These are phyloP conservation scores for Eimeria necatrix DNA, from an alignment of 169 alveolate species.

Conservation along the genomic window DNA sequence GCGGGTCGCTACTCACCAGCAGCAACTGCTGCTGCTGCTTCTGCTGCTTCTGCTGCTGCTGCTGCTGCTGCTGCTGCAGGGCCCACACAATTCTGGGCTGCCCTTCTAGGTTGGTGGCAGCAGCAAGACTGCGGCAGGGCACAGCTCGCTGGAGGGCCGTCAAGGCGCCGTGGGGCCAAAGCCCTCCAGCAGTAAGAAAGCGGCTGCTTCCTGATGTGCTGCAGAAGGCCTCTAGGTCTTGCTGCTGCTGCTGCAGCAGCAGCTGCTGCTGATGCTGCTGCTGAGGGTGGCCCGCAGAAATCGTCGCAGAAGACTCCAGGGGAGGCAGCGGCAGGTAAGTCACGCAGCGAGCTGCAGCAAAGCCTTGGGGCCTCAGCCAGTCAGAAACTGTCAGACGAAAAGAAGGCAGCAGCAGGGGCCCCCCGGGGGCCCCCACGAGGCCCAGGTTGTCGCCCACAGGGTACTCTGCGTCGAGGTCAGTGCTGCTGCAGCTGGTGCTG, in stretches of 20 bases:
- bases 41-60: constrained; percentile 47
- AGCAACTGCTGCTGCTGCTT: background rate
- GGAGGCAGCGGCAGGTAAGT: constrained; percentile 20
- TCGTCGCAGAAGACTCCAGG: background rate
- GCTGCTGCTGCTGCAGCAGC: constrained; percentile 53
- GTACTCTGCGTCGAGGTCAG: background rate
- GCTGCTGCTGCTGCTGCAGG: constrained; percentile 55
- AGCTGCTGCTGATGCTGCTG: constrained; percentile 2
- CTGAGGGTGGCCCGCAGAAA: background rate
- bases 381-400: background rate
- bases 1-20: constrained; percentile 59
- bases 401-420: constrained; percentile 25
- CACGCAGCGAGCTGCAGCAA: constrained; percentile 41
- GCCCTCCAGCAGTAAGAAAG: constrained; percentile 21
- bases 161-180: constrained; percentile 57
- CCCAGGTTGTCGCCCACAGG: constrained; percentile 6
- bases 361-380: background rate
- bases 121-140: constrained; percentile 17
- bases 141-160: constrained; percentile 59
- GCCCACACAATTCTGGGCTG: constrained; percentile 9
- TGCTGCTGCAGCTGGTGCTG: constrained; percentile 48
- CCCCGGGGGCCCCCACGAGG: constrained; percentile 25
- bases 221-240: constrained; percentile 21
- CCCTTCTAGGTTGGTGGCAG: background rate
- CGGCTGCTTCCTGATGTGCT: constrained; percentile 21